Conservation (phyloP, 139 green algal species). For the Monoraphidium neglectum region DNA sequence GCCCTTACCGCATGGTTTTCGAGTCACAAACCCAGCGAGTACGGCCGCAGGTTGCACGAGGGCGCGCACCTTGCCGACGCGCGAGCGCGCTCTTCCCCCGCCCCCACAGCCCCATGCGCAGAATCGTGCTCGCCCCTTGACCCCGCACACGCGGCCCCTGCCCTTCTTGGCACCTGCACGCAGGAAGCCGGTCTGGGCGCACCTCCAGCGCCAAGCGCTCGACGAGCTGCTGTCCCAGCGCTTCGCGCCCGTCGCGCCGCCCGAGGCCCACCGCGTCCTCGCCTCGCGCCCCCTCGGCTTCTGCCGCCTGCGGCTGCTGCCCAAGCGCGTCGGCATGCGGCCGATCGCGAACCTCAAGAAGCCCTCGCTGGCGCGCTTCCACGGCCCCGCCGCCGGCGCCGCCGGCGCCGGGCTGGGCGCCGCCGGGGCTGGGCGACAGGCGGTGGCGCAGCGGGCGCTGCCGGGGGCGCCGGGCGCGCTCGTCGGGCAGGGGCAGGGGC, state of each 20-base stretch:
- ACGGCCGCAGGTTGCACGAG: too few species aligned
- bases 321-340: slow-evolving; percentile 75
- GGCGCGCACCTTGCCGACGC: too few species aligned
- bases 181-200: slow-evolving; percentile 84
- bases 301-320: slow-evolving; percentile 75
- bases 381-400: neutral
- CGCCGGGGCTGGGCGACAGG: neutral
- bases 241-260: slow-evolving; percentile 28
- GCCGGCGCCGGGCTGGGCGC: neutral
- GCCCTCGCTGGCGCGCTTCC: slow-evolving; percentile 43
- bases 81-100: too few species aligned
- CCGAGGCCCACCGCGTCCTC: slow-evolving; percentile 44
- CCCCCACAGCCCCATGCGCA: too few species aligned
- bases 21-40: too few species aligned
- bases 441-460: neutral
- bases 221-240: slow-evolving; percentile 35
- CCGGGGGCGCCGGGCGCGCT: neutral
- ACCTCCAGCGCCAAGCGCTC: slow-evolving; percentile 41
- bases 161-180: slow-evolving; percentile 34
- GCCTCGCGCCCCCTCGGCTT: slow-evolving; percentile 66
- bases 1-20: too few species aligned
- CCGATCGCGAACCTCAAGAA: slow-evolving; percentile 80
- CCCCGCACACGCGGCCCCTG: too few species aligned
- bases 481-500: neutral
- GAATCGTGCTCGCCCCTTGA: too few species aligned